A percentile compares a stretch with the other conserved stretches of the same genome.
These are phyloP conservation scores for Podospora pseudoanserina DNA, from an alignment of 495 filamentous ascomycete genomes.

Conservation along the genomic window DNA sequence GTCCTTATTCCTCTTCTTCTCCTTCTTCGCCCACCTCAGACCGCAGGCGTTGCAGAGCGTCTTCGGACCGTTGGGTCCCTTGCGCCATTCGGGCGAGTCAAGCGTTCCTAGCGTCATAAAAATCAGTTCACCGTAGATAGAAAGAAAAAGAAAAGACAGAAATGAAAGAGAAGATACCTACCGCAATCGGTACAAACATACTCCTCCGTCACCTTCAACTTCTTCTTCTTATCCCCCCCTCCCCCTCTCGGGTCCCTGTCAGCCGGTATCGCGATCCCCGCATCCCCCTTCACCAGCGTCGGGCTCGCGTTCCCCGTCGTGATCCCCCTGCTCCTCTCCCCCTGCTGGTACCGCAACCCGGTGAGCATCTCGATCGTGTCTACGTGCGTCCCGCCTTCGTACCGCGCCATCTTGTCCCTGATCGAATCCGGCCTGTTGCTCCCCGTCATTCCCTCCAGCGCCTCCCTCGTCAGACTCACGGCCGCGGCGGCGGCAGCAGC, in stretches of 20 bases:
- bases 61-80: slow-evolving; percentile 90
- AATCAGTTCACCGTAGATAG: background rate
- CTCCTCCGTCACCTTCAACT: slow-evolving; percentile 84
- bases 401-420: slow-evolving; percentile 69
- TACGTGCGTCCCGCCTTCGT: slow-evolving; percentile 65
- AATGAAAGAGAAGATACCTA: slow-evolving; percentile 20
- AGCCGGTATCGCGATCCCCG: slow-evolving; percentile 74
- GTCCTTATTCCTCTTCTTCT: slow-evolving; percentile 54
- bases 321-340: slow-evolving; percentile 83
- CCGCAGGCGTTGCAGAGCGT: slow-evolving; percentile 97
- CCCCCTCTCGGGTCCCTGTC: slow-evolving; percentile 66
- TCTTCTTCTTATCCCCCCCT: slow-evolving; percentile 82
- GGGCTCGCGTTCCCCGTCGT: slow-evolving; percentile 80
- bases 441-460: slow-evolving; percentile 72
- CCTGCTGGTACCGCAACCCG: slow-evolving; percentile 80
- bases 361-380: slow-evolving; percentile 94
- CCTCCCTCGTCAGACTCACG: slow-evolving; percentile 67
- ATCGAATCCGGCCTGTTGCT: slow-evolving; percentile 64
- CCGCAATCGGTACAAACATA: slow-evolving; percentile 97
- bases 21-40: slow-evolving; percentile 76
- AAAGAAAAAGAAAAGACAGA: background rate
- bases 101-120: slow-evolving; percentile 52
- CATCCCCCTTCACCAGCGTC: slow-evolving; percentile 78
- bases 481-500: slow-evolving; percentile 52
- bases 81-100: slow-evolving; percentile 95